phyloP scores from a whole-genome alignment of 805 yeast species.

The Saccharomycopsis guyanensis region DNA sequence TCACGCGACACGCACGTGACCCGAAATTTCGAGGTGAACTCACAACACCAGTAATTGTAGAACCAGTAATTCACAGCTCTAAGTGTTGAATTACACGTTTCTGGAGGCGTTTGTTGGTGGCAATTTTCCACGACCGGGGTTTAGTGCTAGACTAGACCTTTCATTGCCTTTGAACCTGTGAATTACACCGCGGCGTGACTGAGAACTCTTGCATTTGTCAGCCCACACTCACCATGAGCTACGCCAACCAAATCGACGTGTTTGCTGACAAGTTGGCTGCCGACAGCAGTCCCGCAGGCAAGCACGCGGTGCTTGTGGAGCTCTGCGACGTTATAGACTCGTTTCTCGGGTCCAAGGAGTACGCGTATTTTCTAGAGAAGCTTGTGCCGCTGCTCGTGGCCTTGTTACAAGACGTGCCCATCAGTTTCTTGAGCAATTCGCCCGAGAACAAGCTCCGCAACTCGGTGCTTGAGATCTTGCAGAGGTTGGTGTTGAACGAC shows the following conservation, averaged over 20 bases:
- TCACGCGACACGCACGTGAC: too few species aligned
- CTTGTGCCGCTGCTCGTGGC: constrained; percentile 64
- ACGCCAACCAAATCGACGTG: constrained; percentile 49
- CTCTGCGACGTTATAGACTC: constrained; percentile 81
- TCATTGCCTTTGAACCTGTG: too few species aligned
- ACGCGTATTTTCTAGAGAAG: constrained; percentile 63
- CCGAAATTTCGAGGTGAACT: too few species aligned
- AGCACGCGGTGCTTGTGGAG: constrained; percentile 69
- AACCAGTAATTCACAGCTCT: too few species aligned
- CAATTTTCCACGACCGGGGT: too few species aligned
- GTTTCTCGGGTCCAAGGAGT: constrained; percentile 73
- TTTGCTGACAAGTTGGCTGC: constrained; percentile 59
- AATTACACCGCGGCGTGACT: too few species aligned
- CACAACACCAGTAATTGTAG: too few species aligned
- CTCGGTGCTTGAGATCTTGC: constrained; percentile 68
- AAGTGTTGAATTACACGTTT: too few species aligned
- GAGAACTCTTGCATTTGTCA: too few species aligned
- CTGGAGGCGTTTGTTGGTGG: too few species aligned
- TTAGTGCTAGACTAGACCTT: too few species aligned
- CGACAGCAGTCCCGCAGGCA: constrained; percentile 47
- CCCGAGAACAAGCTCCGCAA: constrained; percentile 74
- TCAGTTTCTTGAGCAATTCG: constrained; percentile 58
- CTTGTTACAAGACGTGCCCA: constrained; percentile 58
- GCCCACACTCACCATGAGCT: constrained; percentile 29
- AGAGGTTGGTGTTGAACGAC: constrained; percentile 77